phyloP scores from a whole-genome alignment of 2,329 filamentous ascomycete species.

The Ophiostoma triangulosporum region DNA sequence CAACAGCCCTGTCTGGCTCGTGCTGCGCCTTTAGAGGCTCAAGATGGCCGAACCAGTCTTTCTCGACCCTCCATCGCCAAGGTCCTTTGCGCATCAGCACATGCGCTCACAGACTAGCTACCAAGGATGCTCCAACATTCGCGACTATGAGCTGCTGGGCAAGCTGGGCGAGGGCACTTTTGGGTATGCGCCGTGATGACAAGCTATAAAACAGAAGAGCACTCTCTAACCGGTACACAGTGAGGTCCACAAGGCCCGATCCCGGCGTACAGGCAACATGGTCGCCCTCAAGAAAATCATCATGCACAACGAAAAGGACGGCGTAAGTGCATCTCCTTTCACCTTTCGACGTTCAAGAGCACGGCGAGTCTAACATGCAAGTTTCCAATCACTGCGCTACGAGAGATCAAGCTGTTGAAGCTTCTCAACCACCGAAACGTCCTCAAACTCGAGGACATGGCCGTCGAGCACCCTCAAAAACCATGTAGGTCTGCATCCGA shows the following conservation, averaged over 20 bases:
- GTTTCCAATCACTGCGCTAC: constrained; percentile 95
- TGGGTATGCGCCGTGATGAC: constrained; percentile 41
- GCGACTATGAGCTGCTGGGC: constrained; percentile 63
- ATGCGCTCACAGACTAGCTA: constrained; percentile 49
- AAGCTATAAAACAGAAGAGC: not conserved
- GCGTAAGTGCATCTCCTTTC: constrained; percentile 36
- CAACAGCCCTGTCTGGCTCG: too few species aligned
- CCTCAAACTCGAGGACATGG: constrained; percentile 85
- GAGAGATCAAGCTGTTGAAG: constrained; percentile 96
- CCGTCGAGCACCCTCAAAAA: constrained; percentile 61
- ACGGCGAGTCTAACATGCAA: constrained; percentile 19
- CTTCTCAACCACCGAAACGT: constrained; percentile 86
- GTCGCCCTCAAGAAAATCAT: constrained; percentile 97
- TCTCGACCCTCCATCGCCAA: constrained; percentile 28
- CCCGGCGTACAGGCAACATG: constrained; percentile 56
- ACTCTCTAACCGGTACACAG: constrained; percentile 24
- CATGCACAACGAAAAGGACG: constrained; percentile 99
- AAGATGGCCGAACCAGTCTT: constrained; percentile 4
- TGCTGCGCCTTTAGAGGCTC: too few species aligned
- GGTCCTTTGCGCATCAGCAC: constrained; percentile 42
- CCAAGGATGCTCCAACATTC: constrained; percentile 70
- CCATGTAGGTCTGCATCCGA: constrained; percentile 31
- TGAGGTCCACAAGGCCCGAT: constrained; percentile 83
- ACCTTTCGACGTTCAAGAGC: not conserved
- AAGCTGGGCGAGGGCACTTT: constrained; percentile 95